phyloP scores from a whole-genome alignment of 805 yeast genomes.

The Yamadazyma endophytica region DNA sequence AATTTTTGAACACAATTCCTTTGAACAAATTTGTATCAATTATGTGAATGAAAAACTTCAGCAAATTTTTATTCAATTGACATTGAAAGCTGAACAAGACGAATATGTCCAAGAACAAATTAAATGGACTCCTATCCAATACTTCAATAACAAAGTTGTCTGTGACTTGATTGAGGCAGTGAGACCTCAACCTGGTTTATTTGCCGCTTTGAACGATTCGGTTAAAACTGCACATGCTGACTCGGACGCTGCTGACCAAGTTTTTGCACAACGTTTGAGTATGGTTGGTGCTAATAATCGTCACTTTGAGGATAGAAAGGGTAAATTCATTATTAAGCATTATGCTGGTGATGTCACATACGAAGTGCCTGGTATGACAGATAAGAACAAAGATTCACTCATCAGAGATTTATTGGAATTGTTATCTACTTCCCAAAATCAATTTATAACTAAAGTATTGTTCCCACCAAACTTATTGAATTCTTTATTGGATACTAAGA shows the following conservation, averaged over 20 bases:
- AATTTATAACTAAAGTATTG: constrained; percentile 56
- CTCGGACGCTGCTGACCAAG: constrained; percentile 92
- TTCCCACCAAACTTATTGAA: constrained; percentile 37
- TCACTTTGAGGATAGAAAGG: constrained; percentile 84
- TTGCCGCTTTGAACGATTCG: constrained; percentile 95
- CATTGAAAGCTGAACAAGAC: constrained; percentile 95
- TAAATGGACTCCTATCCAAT: constrained; percentile 95
- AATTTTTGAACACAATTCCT: constrained; percentile 90
- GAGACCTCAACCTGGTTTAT: constrained; percentile 89
- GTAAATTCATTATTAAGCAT: constrained; percentile 87
- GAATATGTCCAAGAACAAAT: constrained; percentile 94
- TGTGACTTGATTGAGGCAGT: constrained; percentile 93
- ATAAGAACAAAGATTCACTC: constrained; percentile 93
- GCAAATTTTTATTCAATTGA: constrained; percentile 93
- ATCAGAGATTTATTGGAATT: constrained; percentile 82
- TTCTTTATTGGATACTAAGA: constrained; percentile 51
- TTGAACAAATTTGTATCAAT: constrained; percentile 93
- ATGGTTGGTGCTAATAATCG: constrained; percentile 73
- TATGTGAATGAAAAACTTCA: constrained; percentile 94
- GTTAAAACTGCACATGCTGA: constrained; percentile 99
- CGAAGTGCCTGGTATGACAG: constrained; percentile 86
- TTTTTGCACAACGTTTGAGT: constrained; percentile 87
- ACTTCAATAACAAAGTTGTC: constrained; percentile 92
- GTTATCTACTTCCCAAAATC: constrained; percentile 65
- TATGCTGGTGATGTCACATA: constrained; percentile 98